phyloP scores from a whole-genome alignment of 768 basidiomycete species.

The Clavulina sp. region DNA sequence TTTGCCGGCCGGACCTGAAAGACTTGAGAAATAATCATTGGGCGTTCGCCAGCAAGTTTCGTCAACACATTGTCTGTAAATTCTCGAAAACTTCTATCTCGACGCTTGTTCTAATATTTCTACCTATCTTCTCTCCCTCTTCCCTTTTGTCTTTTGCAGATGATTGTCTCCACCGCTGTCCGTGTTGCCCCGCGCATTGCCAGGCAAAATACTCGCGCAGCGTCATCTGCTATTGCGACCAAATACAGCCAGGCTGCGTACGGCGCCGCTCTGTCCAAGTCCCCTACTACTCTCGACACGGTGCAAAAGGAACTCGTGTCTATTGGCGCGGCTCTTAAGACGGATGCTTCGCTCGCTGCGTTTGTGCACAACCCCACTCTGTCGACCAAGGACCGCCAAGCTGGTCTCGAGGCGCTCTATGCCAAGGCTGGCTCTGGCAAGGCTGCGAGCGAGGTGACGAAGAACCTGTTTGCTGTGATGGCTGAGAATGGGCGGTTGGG shows the following conservation, averaged over 20 bases:
- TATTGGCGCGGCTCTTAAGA: conserved; percentile 52
- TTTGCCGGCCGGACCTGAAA: no score
- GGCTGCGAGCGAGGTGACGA: conserved; percentile 68
- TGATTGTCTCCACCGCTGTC: conserved; percentile 3
- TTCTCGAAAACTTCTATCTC: no score
- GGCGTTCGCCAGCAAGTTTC: no score
- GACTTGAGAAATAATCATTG: no score
- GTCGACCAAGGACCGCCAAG: conserved; percentile 53
- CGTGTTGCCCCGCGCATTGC: neutral
- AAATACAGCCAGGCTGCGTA: conserved; percentile 78
- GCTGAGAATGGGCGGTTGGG: conserved; percentile 84
- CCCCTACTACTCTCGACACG: conserved; percentile 62
- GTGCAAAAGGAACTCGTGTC: conserved; percentile 69
- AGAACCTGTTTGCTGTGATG: conserved; percentile 78
- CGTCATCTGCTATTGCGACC: conserved; percentile 35
- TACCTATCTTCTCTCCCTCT: no score
- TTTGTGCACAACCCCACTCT: conserved; percentile 89
- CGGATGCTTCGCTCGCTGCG: conserved; percentile 41
- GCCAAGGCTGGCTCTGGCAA: conserved; percentile 41
- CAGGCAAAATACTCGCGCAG: neutral
- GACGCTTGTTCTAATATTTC: no score
- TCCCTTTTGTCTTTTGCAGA: no score
- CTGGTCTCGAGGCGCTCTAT: conserved; percentile 51
- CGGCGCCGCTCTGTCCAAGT: conserved; percentile 65
- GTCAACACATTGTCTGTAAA: no score